Percentiles rank a stretch among this genome's conserved stretches.
phyloP scores from a whole-genome alignment of 2,329 filamentous ascomycete genomes.

The Fusarium phyllophilum region DNA sequence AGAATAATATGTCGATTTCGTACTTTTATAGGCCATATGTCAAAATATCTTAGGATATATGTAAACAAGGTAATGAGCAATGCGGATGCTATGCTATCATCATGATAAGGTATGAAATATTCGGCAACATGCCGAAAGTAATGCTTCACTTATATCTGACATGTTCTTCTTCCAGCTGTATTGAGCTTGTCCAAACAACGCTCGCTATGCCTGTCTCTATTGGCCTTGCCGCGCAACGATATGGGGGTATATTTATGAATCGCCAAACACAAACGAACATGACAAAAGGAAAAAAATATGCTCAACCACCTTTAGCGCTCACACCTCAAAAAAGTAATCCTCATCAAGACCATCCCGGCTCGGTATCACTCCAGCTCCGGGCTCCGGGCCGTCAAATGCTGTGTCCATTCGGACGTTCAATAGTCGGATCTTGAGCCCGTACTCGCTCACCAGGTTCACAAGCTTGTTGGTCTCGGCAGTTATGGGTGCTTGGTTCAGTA shows the following conservation, averaged over 20 bases:
- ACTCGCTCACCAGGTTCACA: conserved; percentile 85
- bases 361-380: conserved; percentile 80
- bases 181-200: conserved; percentile 28
- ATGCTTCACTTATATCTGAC: neutral
- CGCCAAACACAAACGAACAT: conserved; percentile 31
- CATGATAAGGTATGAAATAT: neutral
- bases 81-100: neutral
- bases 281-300: conserved; percentile 22
- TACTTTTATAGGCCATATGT: conserved; percentile 4
- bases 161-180: conserved; percentile 1
- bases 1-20: neutral
- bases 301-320: neutral
- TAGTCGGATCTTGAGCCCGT: conserved; percentile 90
- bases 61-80: conserved; percentile 9
- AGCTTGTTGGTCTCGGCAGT: conserved; percentile 96
- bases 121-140: neutral
- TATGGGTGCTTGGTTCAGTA: conserved; percentile 93
- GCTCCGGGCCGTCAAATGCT: conserved; percentile 71
- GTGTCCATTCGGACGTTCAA: conserved; percentile 91
- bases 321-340: conserved; percentile 91
- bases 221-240: conserved; percentile 20
- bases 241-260: conserved; percentile 39
- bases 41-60: neutral
- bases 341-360: conserved; percentile 87
- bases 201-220: conserved; percentile 31